phyloP scores from a whole-genome alignment of 306 rosid genomes.

The Quercus ilex region DNA sequence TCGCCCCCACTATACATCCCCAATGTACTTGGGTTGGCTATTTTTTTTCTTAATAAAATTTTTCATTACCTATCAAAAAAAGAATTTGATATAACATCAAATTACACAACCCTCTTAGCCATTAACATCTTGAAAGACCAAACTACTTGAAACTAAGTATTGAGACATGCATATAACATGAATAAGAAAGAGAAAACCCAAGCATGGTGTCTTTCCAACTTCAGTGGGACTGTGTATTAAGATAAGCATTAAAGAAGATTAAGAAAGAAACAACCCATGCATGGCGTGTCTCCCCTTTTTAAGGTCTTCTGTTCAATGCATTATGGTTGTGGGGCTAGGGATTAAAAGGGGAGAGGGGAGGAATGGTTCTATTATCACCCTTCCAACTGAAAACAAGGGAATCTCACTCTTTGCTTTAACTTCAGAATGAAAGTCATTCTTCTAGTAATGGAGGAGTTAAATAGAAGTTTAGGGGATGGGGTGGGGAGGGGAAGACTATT shows the following conservation, averaged over 20 bases:
- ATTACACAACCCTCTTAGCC: not conserved
- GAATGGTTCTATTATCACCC: not conserved
- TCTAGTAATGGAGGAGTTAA: not conserved
- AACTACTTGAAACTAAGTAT: not conserved
- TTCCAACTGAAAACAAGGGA: not conserved
- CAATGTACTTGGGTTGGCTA: too few species aligned
- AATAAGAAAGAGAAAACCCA: not conserved
- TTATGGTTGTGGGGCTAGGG: not conserved
- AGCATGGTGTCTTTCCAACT: not conserved
- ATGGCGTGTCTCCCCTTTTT: not conserved
- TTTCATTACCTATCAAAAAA: not conserved
- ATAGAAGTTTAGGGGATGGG: not conserved
- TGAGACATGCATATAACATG: not conserved
- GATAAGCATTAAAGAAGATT: not conserved
- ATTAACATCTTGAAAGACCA: not conserved
- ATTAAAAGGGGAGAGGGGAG: not conserved
- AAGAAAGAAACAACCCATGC: constrained; percentile 1
- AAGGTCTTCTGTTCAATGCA: not conserved
- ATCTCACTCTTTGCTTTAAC: constrained; percentile 1
- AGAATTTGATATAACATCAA: not conserved
- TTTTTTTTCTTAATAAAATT: too few species aligned
- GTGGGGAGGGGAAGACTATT: not conserved
- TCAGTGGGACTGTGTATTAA: not conserved
- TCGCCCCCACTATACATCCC: too few species aligned
- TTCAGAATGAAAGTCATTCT: not conserved